Percentiles rank a stretch among this genome's conserved stretches.
Evolutionary conservation across 1,139 yeast genomes (phyloP).

Genomic region (Blastobotrys persicus): DNA sequence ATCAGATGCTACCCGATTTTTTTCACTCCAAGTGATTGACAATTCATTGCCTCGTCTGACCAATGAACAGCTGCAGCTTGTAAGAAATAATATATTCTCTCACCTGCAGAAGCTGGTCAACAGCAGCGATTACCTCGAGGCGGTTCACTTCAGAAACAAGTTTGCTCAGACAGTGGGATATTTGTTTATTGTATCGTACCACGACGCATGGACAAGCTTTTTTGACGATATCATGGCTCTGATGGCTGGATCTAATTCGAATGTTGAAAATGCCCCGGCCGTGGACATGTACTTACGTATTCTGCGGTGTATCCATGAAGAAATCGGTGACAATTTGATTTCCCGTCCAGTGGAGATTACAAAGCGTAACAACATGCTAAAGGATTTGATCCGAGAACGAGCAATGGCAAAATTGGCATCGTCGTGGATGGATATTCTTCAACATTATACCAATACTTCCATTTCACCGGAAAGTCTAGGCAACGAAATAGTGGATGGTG

Average conservation of each 20-base stretch:
- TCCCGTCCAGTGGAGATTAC: constrained; percentile 57
- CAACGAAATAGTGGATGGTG: constrained; percentile 53
- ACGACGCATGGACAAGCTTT: constrained; percentile 60
- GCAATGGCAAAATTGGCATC: constrained; percentile 69
- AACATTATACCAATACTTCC: constrained; percentile 30
- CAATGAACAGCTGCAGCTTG: constrained; percentile 46
- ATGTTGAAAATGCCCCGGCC: constrained; percentile 47
- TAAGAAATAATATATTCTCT: constrained; percentile 50
- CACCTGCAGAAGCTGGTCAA: constrained; percentile 33
- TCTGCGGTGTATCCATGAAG: constrained; percentile 74
- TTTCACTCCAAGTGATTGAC: constrained; percentile 77
- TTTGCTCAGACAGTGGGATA: constrained; percentile 70
- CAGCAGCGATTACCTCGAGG: constrained; percentile 39
- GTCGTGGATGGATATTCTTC: constrained; percentile 66
- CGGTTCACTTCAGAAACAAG: constrained; percentile 71
- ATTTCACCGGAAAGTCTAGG: constrained; percentile 26
- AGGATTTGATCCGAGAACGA: constrained; percentile 74
- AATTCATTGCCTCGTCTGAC: constrained; percentile 55
- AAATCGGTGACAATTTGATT: constrained; percentile 89
- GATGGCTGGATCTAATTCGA: constrained; percentile 24
- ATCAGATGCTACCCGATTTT: constrained; percentile 53
- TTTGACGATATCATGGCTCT: constrained; percentile 58
- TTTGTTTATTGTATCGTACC: constrained; percentile 66
- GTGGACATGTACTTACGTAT: constrained; percentile 77
- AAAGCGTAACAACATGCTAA: constrained; percentile 66